Evolutionary conservation across 192 early-diverging fungal species (phyloP), one percentile per base, ranked within the genome.

Genomic region (Dissophora ornata): DNA sequence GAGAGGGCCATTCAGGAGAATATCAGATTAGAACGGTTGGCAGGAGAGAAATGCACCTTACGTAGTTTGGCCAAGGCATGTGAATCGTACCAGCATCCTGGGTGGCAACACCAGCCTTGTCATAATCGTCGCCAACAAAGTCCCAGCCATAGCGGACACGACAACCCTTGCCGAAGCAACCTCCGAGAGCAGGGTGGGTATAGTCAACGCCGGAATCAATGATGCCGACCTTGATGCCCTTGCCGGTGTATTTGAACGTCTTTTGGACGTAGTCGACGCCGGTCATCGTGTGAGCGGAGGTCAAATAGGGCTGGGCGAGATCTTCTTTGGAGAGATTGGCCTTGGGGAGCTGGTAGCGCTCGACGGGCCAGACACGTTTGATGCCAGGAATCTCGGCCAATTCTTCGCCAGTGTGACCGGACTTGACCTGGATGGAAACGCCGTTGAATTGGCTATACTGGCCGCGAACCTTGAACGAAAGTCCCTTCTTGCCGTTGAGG

Each of bases 181-280:
- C 84, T 41, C 85, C 88, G 19, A 89, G 81, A 28, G 88, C 86
- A 9, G 86, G 85, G 54, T 93, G 90, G 10, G 22, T 80, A 59
- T 90, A 89, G 61, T 90, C 88, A n/a, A 90, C 80, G 41, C 91
- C 90, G 18, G 82, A 85, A 77, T 93, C 91, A 26, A 93, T 59
- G 55, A 93, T 71, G 55, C 88, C 90, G 41, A 93, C 82, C 36
- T 83, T 83, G 54, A 93, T 58, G 11, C 89, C 90, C 65, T 85
- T 83, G 16, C 91, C 91, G 18, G 68, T 78, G 50, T 88, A 64
- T 12, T 81, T 83, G 48, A 87, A 74, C 7, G 82, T 62, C 8
- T 69, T 59, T 18, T 84, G 85, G 5, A 83, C 83, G 41, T 40
- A 52, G 32, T 79, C 58, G 0, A 90, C 87, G 9, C 87, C 87